Evolutionary conservation across 1,284 basidiomycete species (phyloP).

Genomic region (Ustilago bromivora): DNA sequence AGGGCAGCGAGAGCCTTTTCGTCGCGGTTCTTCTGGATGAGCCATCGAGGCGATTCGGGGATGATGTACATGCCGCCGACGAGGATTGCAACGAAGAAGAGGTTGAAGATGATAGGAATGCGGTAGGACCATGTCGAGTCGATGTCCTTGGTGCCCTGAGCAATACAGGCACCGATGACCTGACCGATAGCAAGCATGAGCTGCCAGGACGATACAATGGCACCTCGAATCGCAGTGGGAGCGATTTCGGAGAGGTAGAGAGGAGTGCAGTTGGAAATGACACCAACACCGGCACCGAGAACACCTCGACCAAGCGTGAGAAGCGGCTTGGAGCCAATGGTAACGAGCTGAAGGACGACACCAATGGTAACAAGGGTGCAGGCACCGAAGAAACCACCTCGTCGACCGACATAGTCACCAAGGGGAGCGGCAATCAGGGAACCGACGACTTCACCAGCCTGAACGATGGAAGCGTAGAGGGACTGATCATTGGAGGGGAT

Average conservation of each 20-base stretch:
- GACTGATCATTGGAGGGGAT: conserved; percentile 62
- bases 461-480: conserved; percentile 70
- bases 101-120: conserved; percentile 71
- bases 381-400: conserved; percentile 70
- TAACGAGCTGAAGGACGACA: conserved; percentile 70
- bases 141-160: conserved; percentile 66
- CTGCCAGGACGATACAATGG: conserved; percentile 71
- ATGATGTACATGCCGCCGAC: conserved; percentile 68
- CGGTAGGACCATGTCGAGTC: conserved; percentile 60
- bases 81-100: conserved; percentile 70
- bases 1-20: conserved; percentile 71
- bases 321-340: conserved; percentile 67
- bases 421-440: conserved; percentile 70
- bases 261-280: conserved; percentile 69
- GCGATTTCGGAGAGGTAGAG: conserved; percentile 72
- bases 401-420: conserved; percentile 71
- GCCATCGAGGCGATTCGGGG: conserved; percentile 71
- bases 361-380: conserved; percentile 69
- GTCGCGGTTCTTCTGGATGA: conserved; percentile 70
- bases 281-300: conserved; percentile 71
- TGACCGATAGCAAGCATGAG: conserved; percentile 72
- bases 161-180: conserved; percentile 71
- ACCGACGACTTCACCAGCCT: conserved; percentile 72
- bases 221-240: conserved; percentile 71
- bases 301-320: conserved; percentile 71